phyloP scores from a whole-genome alignment of 345 rosid genomes.

The Combretum micranthum region DNA sequence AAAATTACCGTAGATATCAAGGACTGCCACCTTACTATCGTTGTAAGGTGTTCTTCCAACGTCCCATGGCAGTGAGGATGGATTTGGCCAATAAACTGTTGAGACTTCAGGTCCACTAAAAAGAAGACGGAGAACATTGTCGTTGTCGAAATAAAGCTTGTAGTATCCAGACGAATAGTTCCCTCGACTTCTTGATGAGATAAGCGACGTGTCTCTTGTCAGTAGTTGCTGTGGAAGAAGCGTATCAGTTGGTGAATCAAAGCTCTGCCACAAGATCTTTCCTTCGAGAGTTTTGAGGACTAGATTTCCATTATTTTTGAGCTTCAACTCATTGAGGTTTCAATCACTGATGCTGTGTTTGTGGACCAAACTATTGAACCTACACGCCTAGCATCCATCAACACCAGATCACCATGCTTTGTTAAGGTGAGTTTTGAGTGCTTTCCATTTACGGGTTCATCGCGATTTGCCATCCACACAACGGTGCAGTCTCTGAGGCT shows the following conservation, averaged over 20 bases:
- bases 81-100: constrained; percentile 26
- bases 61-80: constrained; percentile 3
- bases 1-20: constrained; percentile 15
- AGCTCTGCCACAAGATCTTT: constrained; percentile 23
- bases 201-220: constrained; percentile 8
- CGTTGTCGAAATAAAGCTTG: constrained; percentile 20
- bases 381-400: constrained; percentile 14
- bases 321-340: constrained; percentile 5
- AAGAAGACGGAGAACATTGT: constrained; percentile 18
- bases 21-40: constrained; percentile 16
- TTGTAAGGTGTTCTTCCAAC: constrained; percentile 21
- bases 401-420: constrained; percentile 4
- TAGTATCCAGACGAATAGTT: constrained; percentile 21
- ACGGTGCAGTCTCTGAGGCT: neutral
- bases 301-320: constrained; percentile 29
- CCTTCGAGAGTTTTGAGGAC: neutral
- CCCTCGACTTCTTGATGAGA: constrained; percentile 10
- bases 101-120: constrained; percentile 15
- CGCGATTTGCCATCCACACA: constrained; percentile 17
- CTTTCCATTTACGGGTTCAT: constrained; percentile 5
- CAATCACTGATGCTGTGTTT: neutral
- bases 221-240: constrained; percentile 28
- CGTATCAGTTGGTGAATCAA: constrained; percentile 28
- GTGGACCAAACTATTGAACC: constrained; percentile 19
- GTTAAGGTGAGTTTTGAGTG: constrained; percentile 3